Conservation (phyloP, 495 filamentous ascomycete species). For the Cladorrhinum samala region DNA sequence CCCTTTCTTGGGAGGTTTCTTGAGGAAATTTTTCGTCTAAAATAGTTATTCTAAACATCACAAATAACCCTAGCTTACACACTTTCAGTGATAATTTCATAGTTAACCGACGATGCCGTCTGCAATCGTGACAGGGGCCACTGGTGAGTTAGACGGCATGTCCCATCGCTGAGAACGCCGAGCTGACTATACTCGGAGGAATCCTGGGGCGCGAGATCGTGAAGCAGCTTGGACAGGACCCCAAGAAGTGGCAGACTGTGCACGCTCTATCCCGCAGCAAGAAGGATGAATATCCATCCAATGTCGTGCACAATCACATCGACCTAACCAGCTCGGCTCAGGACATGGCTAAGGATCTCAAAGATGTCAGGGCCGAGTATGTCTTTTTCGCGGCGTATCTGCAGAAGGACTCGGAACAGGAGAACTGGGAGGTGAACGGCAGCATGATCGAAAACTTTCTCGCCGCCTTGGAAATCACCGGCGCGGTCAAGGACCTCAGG, state of each 20-base stretch:
- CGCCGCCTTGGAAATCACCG: constrained; percentile 39
- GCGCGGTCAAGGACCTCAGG: constrained; percentile 37
- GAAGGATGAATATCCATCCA: constrained; percentile 32
- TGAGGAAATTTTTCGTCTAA: too few species aligned
- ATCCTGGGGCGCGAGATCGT: constrained; percentile 46
- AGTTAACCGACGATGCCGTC: constrained; percentile 9
- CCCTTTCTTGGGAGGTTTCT: too few species aligned
- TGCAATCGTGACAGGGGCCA: constrained; percentile 20
- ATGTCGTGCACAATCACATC: constrained; percentile 40
- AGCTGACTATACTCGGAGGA: constrained; percentile 17
- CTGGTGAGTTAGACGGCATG: constrained; percentile 7
- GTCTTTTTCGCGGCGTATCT: constrained; percentile 47
- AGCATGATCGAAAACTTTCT: constrained; percentile 49
- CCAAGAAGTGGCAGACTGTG: constrained; percentile 34
- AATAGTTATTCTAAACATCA: too few species aligned
- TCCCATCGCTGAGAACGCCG: not conserved
- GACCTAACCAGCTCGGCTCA: constrained; percentile 38
- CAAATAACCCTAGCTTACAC: too few species aligned
- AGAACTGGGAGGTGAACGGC: constrained; percentile 40
- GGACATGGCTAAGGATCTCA: constrained; percentile 38
- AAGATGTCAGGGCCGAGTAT: constrained; percentile 38
- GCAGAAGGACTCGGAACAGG: constrained; percentile 37
- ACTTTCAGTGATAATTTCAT: not conserved
- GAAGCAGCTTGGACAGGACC: constrained; percentile 32
- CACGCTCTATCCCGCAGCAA: constrained; percentile 41